Base-by-base conservation (phyloP, 106 monocot genomes). In the Dendrobium huoshanense region DNA sequence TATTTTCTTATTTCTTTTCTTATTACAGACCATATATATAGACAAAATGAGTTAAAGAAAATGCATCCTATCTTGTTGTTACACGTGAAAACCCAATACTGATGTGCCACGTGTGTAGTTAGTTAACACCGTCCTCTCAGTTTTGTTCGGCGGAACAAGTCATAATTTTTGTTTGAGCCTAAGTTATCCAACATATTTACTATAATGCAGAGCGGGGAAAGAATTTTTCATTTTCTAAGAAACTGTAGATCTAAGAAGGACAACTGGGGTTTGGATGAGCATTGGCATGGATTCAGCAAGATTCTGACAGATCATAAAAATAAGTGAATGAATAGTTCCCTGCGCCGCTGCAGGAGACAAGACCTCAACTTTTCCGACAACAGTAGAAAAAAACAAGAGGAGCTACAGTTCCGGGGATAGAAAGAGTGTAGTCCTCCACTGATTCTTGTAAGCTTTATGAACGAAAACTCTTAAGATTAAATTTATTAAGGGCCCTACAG, bases 291-390 rank as follows among this genome's bases (percentile, higher is more conserved):
- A 5, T 44, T 58, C 4, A 58, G 58, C 9, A 20, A 4, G 19
- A 58, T 58, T 58, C 58, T 58, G 58, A 58, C 58, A 58, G 15
- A 58, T 3, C 9, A 18, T 58, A 58, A 20, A 58, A 58, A 15
- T 15, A 58, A 20, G 20, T 18, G 44, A 44, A 44, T 67, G 67
- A 25, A 67, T n/a, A 67, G 67, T 67, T 67, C 20, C 19, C 58
- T 58, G 58, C 58, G 58, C 58, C 15, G 58, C 58, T 58, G 58
- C 58, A 58, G 67, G 67, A n/a, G 67, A 67, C 67, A 67, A 27
- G 24, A 27, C 67, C 67, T 67, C 67, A 67, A 67, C 67, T 67
- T 67, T 67, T 58, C 24, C 67, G 67, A 67, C 25, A 27, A n/a
- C 9, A 67, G 67, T 8, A 9, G 24, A 24, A n/a, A 67, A 24